phyloP scores from a whole-genome alignment of 1,284 basidiomycete genomes.

The Cryptococcus wingfieldii region DNA sequence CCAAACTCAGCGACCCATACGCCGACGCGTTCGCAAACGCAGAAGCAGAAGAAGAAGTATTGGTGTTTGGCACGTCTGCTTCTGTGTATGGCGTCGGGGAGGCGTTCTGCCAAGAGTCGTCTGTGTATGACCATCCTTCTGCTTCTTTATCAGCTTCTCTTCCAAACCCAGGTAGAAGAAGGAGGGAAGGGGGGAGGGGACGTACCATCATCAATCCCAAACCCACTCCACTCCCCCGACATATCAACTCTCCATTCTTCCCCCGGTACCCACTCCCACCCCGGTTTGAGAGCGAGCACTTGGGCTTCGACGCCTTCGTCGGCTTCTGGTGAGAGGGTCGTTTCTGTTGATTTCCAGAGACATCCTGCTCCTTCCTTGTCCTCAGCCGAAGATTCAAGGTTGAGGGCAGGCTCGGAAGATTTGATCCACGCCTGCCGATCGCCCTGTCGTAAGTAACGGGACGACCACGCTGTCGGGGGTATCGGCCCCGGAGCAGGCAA shows the following conservation, averaged over 20 bases:
- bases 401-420: conserved; percentile 6
- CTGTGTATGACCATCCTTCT: conserved; percentile 48
- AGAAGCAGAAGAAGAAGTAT: no score
- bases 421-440: conserved; percentile 46
- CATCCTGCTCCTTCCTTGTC: conserved; percentile 4
- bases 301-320: conserved; percentile 17
- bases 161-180: neutral
- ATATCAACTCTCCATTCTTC: conserved; percentile 49
- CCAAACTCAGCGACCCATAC: neutral
- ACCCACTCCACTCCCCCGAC: conserved; percentile 40
- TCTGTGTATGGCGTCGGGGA: conserved; percentile 21
- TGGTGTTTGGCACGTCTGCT: conserved; percentile 7
- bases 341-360: conserved; percentile 18
- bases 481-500: conserved; percentile 13
- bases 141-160: neutral
- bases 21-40: no score
- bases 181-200: neutral
- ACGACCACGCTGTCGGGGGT: conserved; percentile 27
- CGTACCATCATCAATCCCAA: conserved; percentile 40
- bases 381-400: no score
- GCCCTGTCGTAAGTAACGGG: conserved; percentile 30
- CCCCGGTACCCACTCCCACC: conserved; percentile 43
- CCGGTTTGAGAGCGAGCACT: conserved; percentile 35
- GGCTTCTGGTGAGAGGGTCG: neutral
- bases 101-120: conserved; percentile 46